These are phyloP conservation scores for Ogataea saltuana DNA, from an alignment of 805 yeast species.

Conservation along the genomic window DNA sequence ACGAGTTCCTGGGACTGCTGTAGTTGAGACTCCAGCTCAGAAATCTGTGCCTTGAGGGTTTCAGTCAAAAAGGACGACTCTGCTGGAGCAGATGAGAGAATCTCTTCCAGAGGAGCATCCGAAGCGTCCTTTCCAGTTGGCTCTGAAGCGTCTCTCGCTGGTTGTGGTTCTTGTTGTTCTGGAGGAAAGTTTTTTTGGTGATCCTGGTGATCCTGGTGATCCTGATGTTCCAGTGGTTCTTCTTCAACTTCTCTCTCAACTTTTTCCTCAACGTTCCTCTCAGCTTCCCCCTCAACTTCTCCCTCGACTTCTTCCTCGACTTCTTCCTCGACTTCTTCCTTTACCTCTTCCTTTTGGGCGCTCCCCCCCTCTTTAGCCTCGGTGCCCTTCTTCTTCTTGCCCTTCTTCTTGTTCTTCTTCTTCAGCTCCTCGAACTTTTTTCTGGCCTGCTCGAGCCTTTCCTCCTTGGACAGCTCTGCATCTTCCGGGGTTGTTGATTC, in stretches of 20 bases:
- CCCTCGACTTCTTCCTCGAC: slow-evolving; percentile 6
- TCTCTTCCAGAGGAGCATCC: slow-evolving; percentile 18
- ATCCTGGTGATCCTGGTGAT: no score
- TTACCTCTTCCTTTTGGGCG: slow-evolving; percentile 7
- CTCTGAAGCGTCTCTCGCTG: slow-evolving; percentile 21
- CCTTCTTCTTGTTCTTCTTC: slow-evolving; percentile 33
- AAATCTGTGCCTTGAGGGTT: slow-evolving; percentile 37
- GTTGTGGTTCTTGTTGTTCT: no score
- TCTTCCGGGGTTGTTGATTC: slow-evolving; percentile 11
- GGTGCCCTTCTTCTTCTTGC: slow-evolving; percentile 21
- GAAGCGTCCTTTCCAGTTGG: slow-evolving; percentile 5
- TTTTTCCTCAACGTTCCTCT: slow-evolving; percentile 7
- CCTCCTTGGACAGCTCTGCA: slow-evolving; percentile 35
- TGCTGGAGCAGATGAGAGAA: slow-evolving; percentile 16
- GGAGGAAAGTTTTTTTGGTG: no score
- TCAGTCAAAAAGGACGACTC: slow-evolving; percentile 28
- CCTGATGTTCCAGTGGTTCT: no score
- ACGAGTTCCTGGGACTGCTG: slow-evolving; percentile 15
- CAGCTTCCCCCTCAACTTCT: slow-evolving; percentile 2
- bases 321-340: slow-evolving; percentile 8
- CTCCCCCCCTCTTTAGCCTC: slow-evolving; percentile 11
- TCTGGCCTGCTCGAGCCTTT: slow-evolving; percentile 38
- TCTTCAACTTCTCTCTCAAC: neutral
- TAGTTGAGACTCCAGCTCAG: slow-evolving; percentile 35
- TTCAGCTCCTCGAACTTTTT: slow-evolving; percentile 38